Evolutionary conservation across 2,329 filamentous ascomycete species (phyloP).

Genomic region (Apiospora saccharicola): DNA sequence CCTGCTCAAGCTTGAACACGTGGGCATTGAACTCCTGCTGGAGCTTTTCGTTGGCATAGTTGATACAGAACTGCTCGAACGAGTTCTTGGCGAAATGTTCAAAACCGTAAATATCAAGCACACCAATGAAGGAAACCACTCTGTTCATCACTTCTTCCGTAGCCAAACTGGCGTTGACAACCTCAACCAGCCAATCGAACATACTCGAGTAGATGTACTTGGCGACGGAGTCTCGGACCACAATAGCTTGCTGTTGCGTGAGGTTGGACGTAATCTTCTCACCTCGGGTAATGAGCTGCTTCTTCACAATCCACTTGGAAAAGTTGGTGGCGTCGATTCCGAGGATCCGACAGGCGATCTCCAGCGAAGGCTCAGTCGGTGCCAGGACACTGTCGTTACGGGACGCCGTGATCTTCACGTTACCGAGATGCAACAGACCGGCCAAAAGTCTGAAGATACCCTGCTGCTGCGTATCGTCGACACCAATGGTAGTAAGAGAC

Average conservation of each 20-base stretch:
- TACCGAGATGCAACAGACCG: constrained; percentile 91
- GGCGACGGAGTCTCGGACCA: constrained; percentile 95
- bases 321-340: constrained; percentile 89
- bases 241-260: constrained; percentile 89
- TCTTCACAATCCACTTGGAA: constrained; percentile 98
- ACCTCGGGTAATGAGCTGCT: constrained; percentile 93
- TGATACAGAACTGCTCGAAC: constrained; percentile 99
- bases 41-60: constrained; percentile 98
- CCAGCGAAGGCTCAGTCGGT: constrained; percentile 80
- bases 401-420: constrained; percentile 93
- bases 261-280: constrained; percentile 98
- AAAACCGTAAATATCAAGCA: constrained; percentile 99
- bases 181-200: constrained; percentile 99
- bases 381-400: constrained; percentile 86
- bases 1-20: constrained; percentile 98
- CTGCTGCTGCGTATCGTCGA: constrained; percentile 74
- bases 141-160: constrained; percentile 85
- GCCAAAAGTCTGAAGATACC: constrained; percentile 92
- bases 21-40: constrained; percentile 99
- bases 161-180: constrained; percentile 89
- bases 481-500: constrained; percentile 88
- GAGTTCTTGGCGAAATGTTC: constrained; percentile 99
- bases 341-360: constrained; percentile 82
- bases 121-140: constrained; percentile 92
- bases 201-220: constrained; percentile 99